A percentile compares a stretch with the other conserved stretches of the same genome.
These are phyloP conservation scores for Aphanomyces invadans DNA, from an alignment of 352 stramenopile species.

Conservation along the genomic window DNA sequence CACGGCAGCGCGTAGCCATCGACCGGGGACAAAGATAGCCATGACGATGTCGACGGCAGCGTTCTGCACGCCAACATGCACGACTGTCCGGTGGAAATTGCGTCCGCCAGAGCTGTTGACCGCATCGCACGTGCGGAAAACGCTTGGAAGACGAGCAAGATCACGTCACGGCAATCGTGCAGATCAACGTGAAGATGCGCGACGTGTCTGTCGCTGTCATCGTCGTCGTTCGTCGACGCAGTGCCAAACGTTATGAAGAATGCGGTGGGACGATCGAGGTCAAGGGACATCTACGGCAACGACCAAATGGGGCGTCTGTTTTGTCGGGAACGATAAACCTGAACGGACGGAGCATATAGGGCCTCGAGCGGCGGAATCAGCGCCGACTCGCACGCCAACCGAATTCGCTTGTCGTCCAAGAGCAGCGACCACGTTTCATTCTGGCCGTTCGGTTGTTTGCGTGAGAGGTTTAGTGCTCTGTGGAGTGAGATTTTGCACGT, in stretches of 20 bases:
- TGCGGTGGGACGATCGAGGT: slow-evolving; percentile 45
- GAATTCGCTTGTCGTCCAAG: slow-evolving; percentile 65
- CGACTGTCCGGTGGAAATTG: slow-evolving; percentile 44
- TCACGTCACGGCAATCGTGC: slow-evolving; percentile 67
- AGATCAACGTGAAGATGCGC: slow-evolving; percentile 65
- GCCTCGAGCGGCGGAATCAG: slow-evolving; percentile 70
- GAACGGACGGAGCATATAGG: slow-evolving; percentile 61
- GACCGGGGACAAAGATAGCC: not conserved
- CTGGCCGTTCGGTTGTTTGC: slow-evolving; percentile 33
- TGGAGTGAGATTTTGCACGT: not conserved
- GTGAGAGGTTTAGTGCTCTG: not conserved
- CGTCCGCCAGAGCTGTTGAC: slow-evolving; percentile 38
- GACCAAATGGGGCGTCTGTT: too few species aligned
- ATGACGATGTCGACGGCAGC: slow-evolving; percentile 30
- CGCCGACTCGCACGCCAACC: slow-evolving; percentile 74
- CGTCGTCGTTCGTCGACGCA: too few species aligned
- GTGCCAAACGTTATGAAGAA: slow-evolving; percentile 53
- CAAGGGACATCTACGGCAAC: slow-evolving; percentile 46
- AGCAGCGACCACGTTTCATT: slow-evolving; percentile 79
- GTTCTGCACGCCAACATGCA: slow-evolving; percentile 62
- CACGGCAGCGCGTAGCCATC: not conserved
- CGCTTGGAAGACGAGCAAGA: slow-evolving; percentile 68
- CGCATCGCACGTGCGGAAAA: slow-evolving; percentile 59
- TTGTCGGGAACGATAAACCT: slow-evolving; percentile 32
- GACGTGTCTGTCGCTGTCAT: slow-evolving; percentile 23